phyloP scores from a whole-genome alignment of 73 alveolate species.

The Paramecium biaurelia region DNA sequence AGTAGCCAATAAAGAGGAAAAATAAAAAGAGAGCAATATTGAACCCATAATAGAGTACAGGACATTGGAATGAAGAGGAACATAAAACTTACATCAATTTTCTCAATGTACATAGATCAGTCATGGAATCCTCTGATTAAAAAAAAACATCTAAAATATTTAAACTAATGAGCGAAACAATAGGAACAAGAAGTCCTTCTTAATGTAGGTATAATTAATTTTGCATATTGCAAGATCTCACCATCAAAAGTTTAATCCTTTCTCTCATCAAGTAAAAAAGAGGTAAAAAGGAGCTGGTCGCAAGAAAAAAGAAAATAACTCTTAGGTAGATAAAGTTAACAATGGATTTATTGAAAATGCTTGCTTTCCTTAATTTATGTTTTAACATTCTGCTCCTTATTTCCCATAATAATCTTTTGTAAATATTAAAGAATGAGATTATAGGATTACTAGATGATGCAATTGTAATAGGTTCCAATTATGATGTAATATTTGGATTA shows the following conservation, averaged over 20 bases:
- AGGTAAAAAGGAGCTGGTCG: slow-evolving; percentile 32
- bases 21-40: slow-evolving; percentile 24
- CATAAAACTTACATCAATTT: not conserved
- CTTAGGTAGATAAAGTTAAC: not conserved
- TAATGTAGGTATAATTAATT: slow-evolving; percentile 18
- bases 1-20: not conserved
- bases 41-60: not conserved
- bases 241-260: slow-evolving; percentile 3
- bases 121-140: slow-evolving; percentile 16
- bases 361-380: not conserved
- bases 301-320: not conserved
- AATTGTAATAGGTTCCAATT: not conserved
- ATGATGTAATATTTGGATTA: not conserved
- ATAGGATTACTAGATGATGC: not conserved
- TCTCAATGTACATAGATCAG: not conserved
- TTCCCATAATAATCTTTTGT: not conserved
- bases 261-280: slow-evolving; percentile 7
- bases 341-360: not conserved
- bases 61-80: slow-evolving; percentile 25
- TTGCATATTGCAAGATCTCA: not conserved
- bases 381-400: not conserved
- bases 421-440: not conserved
- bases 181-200: not conserved
- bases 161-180: not conserved
- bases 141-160: not conserved